Conservation (phyloP, 331 rosid genomes). For the Rosa hybrid region DNA sequence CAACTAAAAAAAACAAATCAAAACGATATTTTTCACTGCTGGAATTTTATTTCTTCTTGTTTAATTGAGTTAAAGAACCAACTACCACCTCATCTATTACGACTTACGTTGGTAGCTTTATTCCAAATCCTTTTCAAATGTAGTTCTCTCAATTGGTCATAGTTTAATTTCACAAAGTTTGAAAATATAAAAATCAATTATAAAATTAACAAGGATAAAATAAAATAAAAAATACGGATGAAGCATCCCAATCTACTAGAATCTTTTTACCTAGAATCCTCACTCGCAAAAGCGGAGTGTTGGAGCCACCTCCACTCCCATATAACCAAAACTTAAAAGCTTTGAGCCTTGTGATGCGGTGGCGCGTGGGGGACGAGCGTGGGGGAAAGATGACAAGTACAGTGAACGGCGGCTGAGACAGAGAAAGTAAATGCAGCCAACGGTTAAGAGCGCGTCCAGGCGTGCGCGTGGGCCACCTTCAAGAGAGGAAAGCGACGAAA, state of each 20-base stretch:
- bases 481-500: constrained; percentile 22
- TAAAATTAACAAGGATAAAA: background rate
- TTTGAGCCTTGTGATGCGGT: background rate
- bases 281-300: background rate
- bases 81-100: background rate
- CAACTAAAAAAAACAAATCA: too few species aligned
- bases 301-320: background rate
- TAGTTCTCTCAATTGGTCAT: background rate
- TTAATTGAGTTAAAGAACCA: background rate
- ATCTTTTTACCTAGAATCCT: background rate
- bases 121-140: background rate
- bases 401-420: constrained; percentile 63
- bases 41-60: background rate
- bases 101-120: background rate
- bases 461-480: constrained; percentile 31
- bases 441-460: constrained; percentile 36
- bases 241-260: background rate
- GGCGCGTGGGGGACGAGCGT: constrained; percentile 12
- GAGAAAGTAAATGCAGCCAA: constrained; percentile 34
- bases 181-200: background rate
- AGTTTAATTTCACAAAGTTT: background rate
- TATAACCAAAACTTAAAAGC: background rate
- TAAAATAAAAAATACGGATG: background rate
- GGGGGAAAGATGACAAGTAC: constrained; percentile 7
- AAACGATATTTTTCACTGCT: too few species aligned